Evolutionary conservation across 805 yeast genomes (phyloP).

Genomic region (Metschnikowia cubensis): DNA sequence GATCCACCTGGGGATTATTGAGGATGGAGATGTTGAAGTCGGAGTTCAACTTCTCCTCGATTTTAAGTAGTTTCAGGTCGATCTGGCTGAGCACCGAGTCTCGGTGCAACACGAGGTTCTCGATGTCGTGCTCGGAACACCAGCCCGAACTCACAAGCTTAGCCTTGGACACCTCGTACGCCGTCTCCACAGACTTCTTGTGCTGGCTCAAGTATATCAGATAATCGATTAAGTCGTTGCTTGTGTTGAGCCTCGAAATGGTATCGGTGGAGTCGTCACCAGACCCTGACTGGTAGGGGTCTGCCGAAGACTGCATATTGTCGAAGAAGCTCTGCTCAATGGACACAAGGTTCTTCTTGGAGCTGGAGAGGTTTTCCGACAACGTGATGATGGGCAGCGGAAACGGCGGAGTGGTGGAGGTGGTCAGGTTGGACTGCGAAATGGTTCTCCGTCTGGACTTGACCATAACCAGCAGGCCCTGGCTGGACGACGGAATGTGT

Average conservation of each 20-base stretch:
- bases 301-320: slow-evolving; percentile 2
- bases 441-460: slow-evolving; percentile 20
- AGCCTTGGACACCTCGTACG: slow-evolving; percentile 30
- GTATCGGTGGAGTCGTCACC: neutral
- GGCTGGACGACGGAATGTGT: slow-evolving; percentile 14
- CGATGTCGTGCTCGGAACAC: slow-evolving; percentile 41
- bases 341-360: slow-evolving; percentile 25
- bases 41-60: slow-evolving; percentile 33
- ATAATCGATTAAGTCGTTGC: slow-evolving; percentile 29
- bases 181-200: slow-evolving; percentile 30
- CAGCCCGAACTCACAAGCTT: slow-evolving; percentile 37
- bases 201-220: slow-evolving; percentile 31
- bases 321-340: slow-evolving; percentile 38
- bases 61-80: slow-evolving; percentile 34
- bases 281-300: neutral
- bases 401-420: slow-evolving; percentile 28
- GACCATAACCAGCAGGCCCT: slow-evolving; percentile 10
- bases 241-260: slow-evolving; percentile 21
- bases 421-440: slow-evolving; percentile 20
- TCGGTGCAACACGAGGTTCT: slow-evolving; percentile 32
- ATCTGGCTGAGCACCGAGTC: slow-evolving; percentile 36
- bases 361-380: slow-evolving; percentile 30
- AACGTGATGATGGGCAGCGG: slow-evolving; percentile 39
- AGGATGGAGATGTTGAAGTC: slow-evolving; percentile 26
- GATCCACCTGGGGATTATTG: slow-evolving; percentile 7